Base-by-base conservation (phyloP, 139 green algal genomes). In the Volvox reticuliferus region DNA sequence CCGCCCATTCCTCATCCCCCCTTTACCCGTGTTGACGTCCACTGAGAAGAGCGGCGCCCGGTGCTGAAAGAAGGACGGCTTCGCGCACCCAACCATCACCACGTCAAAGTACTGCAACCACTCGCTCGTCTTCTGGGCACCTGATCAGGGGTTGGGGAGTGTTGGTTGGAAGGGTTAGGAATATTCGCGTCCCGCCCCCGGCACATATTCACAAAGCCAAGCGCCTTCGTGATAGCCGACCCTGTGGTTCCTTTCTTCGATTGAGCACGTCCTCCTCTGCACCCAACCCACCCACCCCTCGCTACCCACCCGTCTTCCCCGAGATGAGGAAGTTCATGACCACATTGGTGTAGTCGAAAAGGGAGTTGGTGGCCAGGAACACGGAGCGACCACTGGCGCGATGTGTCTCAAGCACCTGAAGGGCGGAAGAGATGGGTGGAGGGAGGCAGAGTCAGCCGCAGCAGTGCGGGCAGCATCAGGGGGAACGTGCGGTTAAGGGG, bases 261-360 rank as follows among this genome's bases (percentile, higher is more conserved):
- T n/a, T n/a, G n/a, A n/a, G n/a, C n/a, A n/a, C n/a, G n/a, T n/a
- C n/a, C n/a, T n/a, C n/a, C n/a, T n/a, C n/a, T n/a, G n/a, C n/a
- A n/a, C n/a, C n/a, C n/a, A n/a, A n/a, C n/a, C n/a, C n/a, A n/a
- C 24, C 65, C 65, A 14, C 32, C 71, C 71, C 21, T 0, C 33
- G 62, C 28, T 2, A 44, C 91, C 50, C n/a, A 67, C 84, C 88
- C 67, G 76, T 91, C 79, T 94, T 91, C 28, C 86, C 92, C 22
- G 55, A 5, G 32, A 92, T 77, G 69, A 93, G 88, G 79, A 96
- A 99, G 94, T 99, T 99, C 98, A 99, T 99, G 32, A 99, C 98
- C n/a, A 99, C 96, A 89, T 99, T 95, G 21, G 98, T 99, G 97
- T 99, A 99, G 95, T 99, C 98, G 96, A 96, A 99, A 91, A 99